Percentiles rank a stretch among this genome's conserved stretches.
These are phyloP conservation scores for Pseudocercospora vitis DNA, from an alignment of 2,329 filamentous ascomycete genomes.

Conservation along the genomic window DNA sequence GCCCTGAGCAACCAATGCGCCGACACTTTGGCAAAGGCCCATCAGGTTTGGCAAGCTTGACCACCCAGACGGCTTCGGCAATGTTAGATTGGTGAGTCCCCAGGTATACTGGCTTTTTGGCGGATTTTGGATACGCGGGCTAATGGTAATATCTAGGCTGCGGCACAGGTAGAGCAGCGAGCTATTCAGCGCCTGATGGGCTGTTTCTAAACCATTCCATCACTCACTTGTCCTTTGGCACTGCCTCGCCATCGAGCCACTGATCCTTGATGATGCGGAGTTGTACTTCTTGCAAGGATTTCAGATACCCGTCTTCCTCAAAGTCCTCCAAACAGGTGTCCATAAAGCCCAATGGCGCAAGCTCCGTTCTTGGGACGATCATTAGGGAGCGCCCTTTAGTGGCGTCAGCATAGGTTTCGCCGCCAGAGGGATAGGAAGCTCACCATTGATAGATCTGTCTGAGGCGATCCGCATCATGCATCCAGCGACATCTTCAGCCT, in stretches of 20 bases:
- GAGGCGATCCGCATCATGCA: conserved; percentile 39
- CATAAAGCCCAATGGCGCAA: conserved; percentile 22
- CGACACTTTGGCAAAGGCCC: too few species aligned
- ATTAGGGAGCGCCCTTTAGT: conserved; percentile 22
- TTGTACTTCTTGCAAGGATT: conserved; percentile 2
- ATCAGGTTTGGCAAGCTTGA: too few species aligned
- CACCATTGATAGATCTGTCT: conserved; percentile 6
- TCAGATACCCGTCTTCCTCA: background rate
- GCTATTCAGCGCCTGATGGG: too few species aligned
- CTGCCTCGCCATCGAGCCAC: conserved; percentile 8
- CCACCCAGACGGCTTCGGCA: too few species aligned
- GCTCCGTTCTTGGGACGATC: conserved; percentile 21
- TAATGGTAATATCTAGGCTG: too few species aligned
- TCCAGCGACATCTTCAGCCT: conserved; percentile 36
- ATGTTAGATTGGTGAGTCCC: too few species aligned
- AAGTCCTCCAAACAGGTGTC: conserved; percentile 26
- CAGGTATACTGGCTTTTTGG: too few species aligned
- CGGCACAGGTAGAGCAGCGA: too few species aligned
- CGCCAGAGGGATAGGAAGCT: too few species aligned
- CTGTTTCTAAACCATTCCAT: too few species aligned
- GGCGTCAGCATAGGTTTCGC: background rate
- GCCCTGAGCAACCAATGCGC: too few species aligned
- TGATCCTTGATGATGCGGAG: conserved; percentile 13
- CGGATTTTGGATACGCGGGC: too few species aligned
- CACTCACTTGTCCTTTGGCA: conserved; percentile 1